Evolutionary conservation across 2,329 filamentous ascomycete genomes (phyloP).

Genomic region (Leptographium lundbergii): DNA sequence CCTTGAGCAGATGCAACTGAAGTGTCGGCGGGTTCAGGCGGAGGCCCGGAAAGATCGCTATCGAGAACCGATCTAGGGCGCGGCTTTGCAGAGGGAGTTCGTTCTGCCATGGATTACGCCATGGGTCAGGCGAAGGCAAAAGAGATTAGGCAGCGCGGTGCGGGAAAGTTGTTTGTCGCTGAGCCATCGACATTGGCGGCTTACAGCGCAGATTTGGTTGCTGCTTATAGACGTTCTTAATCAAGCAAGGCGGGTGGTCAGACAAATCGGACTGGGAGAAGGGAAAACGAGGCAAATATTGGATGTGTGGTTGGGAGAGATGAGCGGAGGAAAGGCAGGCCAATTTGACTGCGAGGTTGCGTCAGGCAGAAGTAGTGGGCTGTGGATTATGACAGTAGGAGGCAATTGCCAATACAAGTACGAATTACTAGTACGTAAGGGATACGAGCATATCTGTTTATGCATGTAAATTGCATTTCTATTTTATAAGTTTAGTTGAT

Average conservation of each 20-base stretch:
- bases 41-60: constrained; percentile 23
- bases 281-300: neutral
- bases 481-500: no score
- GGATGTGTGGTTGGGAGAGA: neutral
- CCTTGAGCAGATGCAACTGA: constrained; percentile 2
- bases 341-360: neutral
- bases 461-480: neutral
- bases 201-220: neutral
- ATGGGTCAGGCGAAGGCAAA: constrained; percentile 29
- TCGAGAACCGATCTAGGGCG: constrained; percentile 41
- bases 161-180: neutral
- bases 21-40: neutral
- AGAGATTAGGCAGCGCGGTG: neutral
- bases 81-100: constrained; percentile 34
- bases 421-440: no score
- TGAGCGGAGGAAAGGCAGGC: neutral
- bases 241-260: neutral
- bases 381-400: neutral
- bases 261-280: neutral
- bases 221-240: neutral
- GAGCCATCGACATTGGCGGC: neutral
- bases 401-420: no score
- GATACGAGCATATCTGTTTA: neutral
- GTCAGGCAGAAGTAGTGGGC: neutral
- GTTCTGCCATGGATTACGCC: constrained; percentile 59